Evolutionary conservation across 1,139 yeast genomes (phyloP).

Genomic region (Blastobotrys indianensis): DNA sequence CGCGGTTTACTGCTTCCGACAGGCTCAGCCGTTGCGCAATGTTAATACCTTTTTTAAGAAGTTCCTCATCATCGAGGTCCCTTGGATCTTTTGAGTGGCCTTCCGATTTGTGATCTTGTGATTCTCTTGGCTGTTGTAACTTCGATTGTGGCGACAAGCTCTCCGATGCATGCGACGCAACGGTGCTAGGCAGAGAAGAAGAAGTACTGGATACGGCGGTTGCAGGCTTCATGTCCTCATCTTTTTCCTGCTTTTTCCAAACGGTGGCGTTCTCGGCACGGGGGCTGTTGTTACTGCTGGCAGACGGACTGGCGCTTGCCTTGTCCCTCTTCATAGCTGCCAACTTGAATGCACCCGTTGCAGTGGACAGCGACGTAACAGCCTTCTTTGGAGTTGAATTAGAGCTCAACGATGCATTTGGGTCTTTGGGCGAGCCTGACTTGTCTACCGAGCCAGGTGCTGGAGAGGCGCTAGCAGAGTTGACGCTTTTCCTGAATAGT

Average conservation of each 20-base stretch:
- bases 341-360: constrained; percentile 33
- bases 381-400: constrained; percentile 20
- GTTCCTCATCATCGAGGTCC: constrained; percentile 32
- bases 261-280: constrained; percentile 24
- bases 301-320: constrained; percentile 1
- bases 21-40: constrained; percentile 32
- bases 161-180: no score
- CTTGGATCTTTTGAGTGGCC: constrained; percentile 4
- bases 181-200: neutral
- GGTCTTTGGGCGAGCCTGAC: constrained; percentile 7
- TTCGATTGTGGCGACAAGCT: constrained; percentile 1
- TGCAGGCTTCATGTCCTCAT: constrained; percentile 4
- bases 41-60: constrained; percentile 33
- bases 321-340: constrained; percentile 30
- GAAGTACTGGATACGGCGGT: constrained; percentile 5
- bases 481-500: constrained; percentile 26
- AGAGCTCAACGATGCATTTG: constrained; percentile 10
- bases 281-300: constrained; percentile 22
- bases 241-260: constrained; percentile 24
- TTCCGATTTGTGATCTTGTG: neutral
- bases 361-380: constrained; percentile 27
- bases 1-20: constrained; percentile 20
- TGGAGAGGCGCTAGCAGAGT: constrained; percentile 1
- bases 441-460: neutral
- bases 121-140: neutral